phyloP scores from a whole-genome alignment of 805 yeast species.

The Jamesozyma rosinii region DNA sequence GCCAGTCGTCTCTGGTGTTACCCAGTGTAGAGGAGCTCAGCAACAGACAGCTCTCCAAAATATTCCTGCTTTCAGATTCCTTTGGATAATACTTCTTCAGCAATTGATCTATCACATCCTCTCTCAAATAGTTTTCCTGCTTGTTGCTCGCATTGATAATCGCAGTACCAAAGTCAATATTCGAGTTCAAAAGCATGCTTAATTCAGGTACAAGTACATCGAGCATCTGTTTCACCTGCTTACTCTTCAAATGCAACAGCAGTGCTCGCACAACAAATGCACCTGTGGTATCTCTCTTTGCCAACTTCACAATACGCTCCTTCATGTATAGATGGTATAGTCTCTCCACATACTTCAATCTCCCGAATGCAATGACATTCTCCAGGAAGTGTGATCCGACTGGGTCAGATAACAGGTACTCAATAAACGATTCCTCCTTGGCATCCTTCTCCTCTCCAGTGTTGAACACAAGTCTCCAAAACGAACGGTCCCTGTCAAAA shows the following conservation, averaged over 20 bases:
- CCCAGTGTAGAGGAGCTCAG: constrained; percentile 67
- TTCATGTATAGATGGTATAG: constrained; percentile 63
- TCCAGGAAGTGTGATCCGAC: constrained; percentile 93
- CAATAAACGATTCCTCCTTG: constrained; percentile 72
- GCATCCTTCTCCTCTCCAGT: constrained; percentile 43
- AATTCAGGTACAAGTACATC: constrained; percentile 61
- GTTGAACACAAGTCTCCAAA: constrained; percentile 58
- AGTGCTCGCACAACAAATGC: constrained; percentile 69
- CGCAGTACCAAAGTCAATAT: constrained; percentile 58
- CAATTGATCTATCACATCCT: constrained; percentile 45
- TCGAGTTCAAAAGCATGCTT: constrained; percentile 51
- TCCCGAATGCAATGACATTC: constrained; percentile 53
- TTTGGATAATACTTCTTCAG: constrained; percentile 37
- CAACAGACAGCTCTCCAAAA: constrained; percentile 60
- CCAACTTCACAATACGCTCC: constrained; percentile 61
- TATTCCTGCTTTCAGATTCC: constrained; percentile 33
- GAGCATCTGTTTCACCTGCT: constrained; percentile 52
- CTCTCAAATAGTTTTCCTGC: constrained; percentile 49
- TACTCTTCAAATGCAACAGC: constrained; percentile 52
- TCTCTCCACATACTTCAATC: constrained; percentile 61
- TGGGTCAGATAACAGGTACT: constrained; percentile 71
- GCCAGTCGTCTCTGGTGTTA: constrained; percentile 81
- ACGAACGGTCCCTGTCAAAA: constrained; percentile 60
- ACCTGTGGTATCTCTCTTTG: constrained; percentile 77
- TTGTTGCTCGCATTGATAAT: constrained; percentile 57